Base-by-base conservation (phyloP, 1,139 yeast species). In the Pichia sp. region DNA sequence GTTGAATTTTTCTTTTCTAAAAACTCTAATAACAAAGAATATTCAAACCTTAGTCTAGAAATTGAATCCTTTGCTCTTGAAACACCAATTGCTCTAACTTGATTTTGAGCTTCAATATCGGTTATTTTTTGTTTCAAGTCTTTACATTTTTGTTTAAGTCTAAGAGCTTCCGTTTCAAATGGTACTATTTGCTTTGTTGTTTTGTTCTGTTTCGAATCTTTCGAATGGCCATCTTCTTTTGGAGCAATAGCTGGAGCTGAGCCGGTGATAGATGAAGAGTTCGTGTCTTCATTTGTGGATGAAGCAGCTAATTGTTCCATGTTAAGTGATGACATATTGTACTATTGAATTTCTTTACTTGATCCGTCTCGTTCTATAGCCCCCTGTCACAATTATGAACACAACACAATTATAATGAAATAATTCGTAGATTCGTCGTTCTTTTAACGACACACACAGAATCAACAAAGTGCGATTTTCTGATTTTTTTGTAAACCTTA, bases 81-180 rank as follows among this genome's bases (percentile, higher is more conserved):
- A 33, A 92, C 78, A 1, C 95, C 89, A 34, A 89, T 67, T 0
- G 90, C 76, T 43, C 89, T 78, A 8, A 80, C 68, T 59, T 87
- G 95, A 62, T 92, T 94, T 60, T 80, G 80, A 43, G 78, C 82
- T 58, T 90, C 95, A 35, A 90, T 74, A 54, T 84, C 89, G 12
- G 71, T 69, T 39, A 92, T 81, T 56, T 94, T 74, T 53, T 75
- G 74, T 60, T 83, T 80, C 55, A 90, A 70, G 42, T 84, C 94
- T 54, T 73, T 71, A 61, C 92, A 83, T 63, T 82, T 82, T 54
- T 76, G 78, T 54, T 73, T 74, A 52, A 71, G 66, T 44, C 69
- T 64, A 53, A 69, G 29, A n/a, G 52, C 47, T 40, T 53, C 56
- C 3, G 53, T 46, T 37, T 53, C 56, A 30, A 42, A 46, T 11